Conservation (phyloP, 208 protist species). For the Angomonas ambiguus region DNA sequence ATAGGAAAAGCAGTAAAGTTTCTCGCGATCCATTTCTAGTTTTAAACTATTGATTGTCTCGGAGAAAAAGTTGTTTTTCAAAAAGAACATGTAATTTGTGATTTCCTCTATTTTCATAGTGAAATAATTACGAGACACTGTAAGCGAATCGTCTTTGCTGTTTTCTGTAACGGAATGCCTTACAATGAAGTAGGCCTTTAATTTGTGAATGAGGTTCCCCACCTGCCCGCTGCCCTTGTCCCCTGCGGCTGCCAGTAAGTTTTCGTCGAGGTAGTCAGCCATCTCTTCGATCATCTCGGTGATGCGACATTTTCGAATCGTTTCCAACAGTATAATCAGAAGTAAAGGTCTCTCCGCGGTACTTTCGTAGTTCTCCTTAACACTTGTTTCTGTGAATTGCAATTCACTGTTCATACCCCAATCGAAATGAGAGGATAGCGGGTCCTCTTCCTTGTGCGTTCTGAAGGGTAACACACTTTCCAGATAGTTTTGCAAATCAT, state of each 20-base stretch:
- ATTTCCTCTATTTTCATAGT: not conserved
- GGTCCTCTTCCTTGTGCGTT: too few relatives aligned
- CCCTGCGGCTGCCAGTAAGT: not conserved
- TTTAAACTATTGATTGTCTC: conserved; percentile 12
- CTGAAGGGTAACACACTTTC: not conserved
- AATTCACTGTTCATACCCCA: not conserved
- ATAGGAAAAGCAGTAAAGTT: conserved; percentile 33
- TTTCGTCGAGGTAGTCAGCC: not conserved
- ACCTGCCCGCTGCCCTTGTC: not conserved
- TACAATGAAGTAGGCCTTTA: not conserved
- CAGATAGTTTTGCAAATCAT: not conserved
- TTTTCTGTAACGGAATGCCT: not conserved
- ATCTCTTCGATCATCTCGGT: not conserved
- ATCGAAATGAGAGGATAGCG: too few relatives aligned
- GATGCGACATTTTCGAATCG: not conserved
- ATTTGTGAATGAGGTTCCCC: not conserved
- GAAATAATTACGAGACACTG: not conserved
- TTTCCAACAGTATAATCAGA: not conserved
- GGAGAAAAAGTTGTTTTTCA: not conserved
- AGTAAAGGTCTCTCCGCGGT: not conserved
- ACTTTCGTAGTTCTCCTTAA: not conserved
- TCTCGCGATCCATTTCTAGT: conserved; percentile 22
- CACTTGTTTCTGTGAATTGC: not conserved
- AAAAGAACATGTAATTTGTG: not conserved
- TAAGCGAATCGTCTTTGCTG: not conserved